Percentiles rank a stretch among this genome's conserved stretches.
Conservation (phyloP, 306 rosid genomes). For the Quercus wislizeni region DNA sequence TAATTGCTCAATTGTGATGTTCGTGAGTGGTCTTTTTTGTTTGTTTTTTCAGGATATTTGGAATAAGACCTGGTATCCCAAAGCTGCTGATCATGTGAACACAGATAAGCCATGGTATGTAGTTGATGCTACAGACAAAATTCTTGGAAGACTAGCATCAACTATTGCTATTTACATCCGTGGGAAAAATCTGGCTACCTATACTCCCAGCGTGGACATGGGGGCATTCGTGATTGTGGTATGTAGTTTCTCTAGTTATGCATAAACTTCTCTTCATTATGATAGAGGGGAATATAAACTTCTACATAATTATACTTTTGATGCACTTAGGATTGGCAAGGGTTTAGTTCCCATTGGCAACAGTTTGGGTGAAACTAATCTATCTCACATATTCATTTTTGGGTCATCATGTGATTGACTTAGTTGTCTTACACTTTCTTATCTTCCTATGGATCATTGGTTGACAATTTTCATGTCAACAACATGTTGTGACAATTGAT, state of each 20-base stretch:
- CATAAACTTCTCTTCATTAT: neutral
- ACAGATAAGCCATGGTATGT: conserved; percentile 85
- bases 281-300: neutral
- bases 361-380: neutral
- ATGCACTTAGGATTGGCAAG: conserved; percentile 8
- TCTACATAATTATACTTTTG: neutral
- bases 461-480: neutral
- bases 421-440: neutral
- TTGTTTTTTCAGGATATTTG: conserved; percentile 73
- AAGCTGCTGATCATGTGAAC: conserved; percentile 90
- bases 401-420: neutral
- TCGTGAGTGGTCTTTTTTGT: neutral
- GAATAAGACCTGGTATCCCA: conserved; percentile 94
- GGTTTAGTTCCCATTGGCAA: neutral
- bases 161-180: conserved; percentile 82
- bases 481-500: neutral
- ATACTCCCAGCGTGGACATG: conserved; percentile 97
- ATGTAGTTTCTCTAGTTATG: conserved; percentile 26
- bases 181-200: conserved; percentile 77
- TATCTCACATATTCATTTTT: neutral
- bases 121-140: conserved; percentile 86
- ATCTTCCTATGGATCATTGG: neutral
- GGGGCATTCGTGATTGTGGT: conserved; percentile 98
- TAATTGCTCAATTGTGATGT: neutral
- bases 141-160: conserved; percentile 92